Evolutionary conservation across 805 yeast genomes (phyloP).

Genomic region (Candida ortonii): DNA sequence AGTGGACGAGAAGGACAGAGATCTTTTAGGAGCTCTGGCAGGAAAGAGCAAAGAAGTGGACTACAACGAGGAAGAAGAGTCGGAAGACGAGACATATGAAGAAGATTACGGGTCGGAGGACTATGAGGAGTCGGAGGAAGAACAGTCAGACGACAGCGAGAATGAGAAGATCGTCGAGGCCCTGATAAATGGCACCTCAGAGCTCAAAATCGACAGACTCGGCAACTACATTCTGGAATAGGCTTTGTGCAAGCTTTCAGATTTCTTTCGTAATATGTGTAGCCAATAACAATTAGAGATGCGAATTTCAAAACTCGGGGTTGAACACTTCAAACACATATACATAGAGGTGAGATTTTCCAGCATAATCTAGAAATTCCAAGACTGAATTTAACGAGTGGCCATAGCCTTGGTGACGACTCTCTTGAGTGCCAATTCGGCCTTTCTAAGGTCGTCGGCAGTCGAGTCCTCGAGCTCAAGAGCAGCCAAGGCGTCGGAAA

Average conservation of each 20-base stretch:
- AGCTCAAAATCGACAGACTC: slow-evolving; percentile 75
- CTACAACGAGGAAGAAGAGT: slow-evolving; percentile 30
- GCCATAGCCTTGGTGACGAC: slow-evolving; percentile 99
- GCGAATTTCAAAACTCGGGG: slow-evolving; percentile 18
- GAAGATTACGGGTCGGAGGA: slow-evolving; percentile 37
- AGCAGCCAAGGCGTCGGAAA: slow-evolving; percentile 97
- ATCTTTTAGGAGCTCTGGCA: slow-evolving; percentile 73
- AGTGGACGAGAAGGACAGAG: slow-evolving; percentile 45
- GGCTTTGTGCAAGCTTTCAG: neutral
- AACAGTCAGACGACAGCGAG: slow-evolving; percentile 33
- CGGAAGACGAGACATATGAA: slow-evolving; percentile 33
- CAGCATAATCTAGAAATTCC: slow-evolving; percentile 9
- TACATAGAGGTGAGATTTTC: slow-evolving; percentile 11
- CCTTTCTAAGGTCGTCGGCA: slow-evolving; percentile 98
- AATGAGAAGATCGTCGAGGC: slow-evolving; percentile 65
- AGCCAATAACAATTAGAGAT: slow-evolving; percentile 11
- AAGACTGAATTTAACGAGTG: slow-evolving; percentile 66
- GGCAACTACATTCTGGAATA: slow-evolving; percentile 76
- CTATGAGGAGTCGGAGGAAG: slow-evolving; percentile 36
- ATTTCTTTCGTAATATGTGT: slow-evolving; percentile 1
- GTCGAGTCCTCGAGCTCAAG: slow-evolving; percentile 94
- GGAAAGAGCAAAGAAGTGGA: slow-evolving; percentile 51
- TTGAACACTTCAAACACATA: slow-evolving; percentile 12
- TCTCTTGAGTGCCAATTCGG: slow-evolving; percentile 98
- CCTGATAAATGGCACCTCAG: slow-evolving; percentile 56